phyloP scores from a whole-genome alignment of 768 basidiomycete species.

The Phanerochaete sordida region DNA sequence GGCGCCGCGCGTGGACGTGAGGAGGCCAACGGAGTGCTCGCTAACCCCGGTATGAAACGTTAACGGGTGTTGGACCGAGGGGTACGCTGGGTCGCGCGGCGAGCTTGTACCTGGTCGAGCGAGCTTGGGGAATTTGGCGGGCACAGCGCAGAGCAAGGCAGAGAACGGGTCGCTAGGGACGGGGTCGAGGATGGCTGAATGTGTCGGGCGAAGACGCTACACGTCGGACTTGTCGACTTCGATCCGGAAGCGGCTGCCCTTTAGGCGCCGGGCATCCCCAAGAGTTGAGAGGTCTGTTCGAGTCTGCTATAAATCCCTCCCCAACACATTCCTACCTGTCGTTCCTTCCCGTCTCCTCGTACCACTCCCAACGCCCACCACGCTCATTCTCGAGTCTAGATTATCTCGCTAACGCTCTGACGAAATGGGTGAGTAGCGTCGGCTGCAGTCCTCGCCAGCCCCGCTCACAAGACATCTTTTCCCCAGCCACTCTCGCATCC shows the following conservation, averaged over 20 bases:
- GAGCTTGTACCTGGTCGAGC: neutral
- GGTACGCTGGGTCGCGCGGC: neutral
- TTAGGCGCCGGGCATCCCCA: constrained; percentile 1
- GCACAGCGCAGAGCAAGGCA: neutral
- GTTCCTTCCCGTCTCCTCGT: constrained; percentile 3
- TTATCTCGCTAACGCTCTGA: neutral
- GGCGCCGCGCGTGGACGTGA: neutral
- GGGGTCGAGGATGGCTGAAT: neutral
- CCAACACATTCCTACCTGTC: neutral
- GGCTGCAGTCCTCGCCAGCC: neutral
- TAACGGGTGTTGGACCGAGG: too few relatives aligned
- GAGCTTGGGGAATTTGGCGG: neutral
- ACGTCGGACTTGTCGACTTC: neutral
- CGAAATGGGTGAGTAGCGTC: constrained; percentile 7
- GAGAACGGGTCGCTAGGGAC: neutral
- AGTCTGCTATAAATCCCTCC: constrained; percentile 7
- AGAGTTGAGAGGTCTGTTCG: neutral
- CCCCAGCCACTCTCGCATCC: constrained; percentile 6
- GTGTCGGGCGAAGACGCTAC: neutral
- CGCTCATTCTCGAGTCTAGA: neutral
- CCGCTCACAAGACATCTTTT: neutral
- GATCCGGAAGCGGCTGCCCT: neutral
- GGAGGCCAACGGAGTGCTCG: neutral
- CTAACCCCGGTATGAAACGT: neutral
- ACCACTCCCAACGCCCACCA: neutral